Conservation (phyloP, 169 alveolate species). For the Nephromyces sp. region DNA sequence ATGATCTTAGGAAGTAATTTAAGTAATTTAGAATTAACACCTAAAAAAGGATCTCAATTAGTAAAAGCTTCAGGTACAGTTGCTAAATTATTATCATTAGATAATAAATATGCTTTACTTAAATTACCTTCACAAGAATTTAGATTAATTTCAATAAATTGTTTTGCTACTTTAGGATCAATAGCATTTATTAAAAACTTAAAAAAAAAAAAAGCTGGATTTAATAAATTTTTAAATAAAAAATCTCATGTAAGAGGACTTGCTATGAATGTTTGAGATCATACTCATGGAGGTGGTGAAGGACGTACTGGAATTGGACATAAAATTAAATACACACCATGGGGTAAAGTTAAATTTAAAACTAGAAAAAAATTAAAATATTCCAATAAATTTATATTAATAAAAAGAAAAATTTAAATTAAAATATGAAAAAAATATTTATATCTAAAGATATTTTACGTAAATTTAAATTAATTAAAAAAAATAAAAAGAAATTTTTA, state of each 20-base stretch:
- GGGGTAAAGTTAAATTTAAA: slow-evolving; percentile 25
- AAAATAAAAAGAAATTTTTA: slow-evolving; percentile 9
- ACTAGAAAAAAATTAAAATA: slow-evolving; percentile 27
- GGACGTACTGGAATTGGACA: slow-evolving; percentile 32
- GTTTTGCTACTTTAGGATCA: no score
- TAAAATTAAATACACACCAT: slow-evolving; percentile 22
- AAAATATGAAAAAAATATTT: slow-evolving; percentile 15
- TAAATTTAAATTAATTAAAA: no score
- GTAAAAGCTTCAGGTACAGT: no score
- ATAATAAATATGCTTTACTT: no score
- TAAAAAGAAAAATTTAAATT: slow-evolving; percentile 2
- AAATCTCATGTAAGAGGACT: slow-evolving; percentile 39
- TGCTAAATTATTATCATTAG: no score
- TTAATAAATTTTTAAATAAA: slow-evolving; percentile 2
- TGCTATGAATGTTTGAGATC: slow-evolving; percentile 44
- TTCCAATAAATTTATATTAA: slow-evolving; percentile 22
- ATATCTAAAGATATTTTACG: slow-evolving; percentile 25
- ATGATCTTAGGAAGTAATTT: no score
- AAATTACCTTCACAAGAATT: no score
- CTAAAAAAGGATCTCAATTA: no score
- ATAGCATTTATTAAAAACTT: no score
- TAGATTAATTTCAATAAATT: no score
- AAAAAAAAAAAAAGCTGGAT: slow-evolving; percentile 20
- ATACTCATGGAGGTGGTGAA: slow-evolving; percentile 48
- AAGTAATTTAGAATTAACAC: no score